A percentile compares a stretch with the other conserved stretches of the same genome.
These are phyloP conservation scores for Tieghemostelium lacteum DNA, from an alignment of 78 protist species.

Conservation along the genomic window DNA sequence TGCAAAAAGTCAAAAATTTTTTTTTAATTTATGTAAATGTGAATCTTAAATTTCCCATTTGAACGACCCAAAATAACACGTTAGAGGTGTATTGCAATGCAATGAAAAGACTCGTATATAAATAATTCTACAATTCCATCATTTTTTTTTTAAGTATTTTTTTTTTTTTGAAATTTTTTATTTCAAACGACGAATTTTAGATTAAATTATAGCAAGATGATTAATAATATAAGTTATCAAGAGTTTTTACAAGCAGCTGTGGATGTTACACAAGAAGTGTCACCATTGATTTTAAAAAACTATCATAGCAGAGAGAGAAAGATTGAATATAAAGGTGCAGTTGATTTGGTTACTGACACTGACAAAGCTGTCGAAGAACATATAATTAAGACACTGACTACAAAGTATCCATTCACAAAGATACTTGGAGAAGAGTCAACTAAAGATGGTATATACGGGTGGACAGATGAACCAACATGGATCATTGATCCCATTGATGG, in stretches of 20 bases:
- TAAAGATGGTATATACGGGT: constrained; percentile 46
- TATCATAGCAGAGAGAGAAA: constrained; percentile 49
- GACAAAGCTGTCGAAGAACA: constrained; percentile 73
- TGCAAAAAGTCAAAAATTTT: no score
- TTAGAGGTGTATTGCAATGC: no score
- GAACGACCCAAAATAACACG: no score
- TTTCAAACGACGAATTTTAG: no score
- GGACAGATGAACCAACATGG: constrained; percentile 89
- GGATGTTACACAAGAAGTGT: constrained; percentile 49
- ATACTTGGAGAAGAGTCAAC: constrained; percentile 78
- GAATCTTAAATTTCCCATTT: no score
- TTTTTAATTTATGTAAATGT: no score
- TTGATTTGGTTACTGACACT: constrained; percentile 84
- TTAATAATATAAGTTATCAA: not conserved
- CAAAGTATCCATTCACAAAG: constrained; percentile 63
- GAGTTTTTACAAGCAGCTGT: constrained; percentile 58
- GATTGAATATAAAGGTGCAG: constrained; percentile 73
- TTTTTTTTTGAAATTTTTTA: no score
- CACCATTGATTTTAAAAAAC: constrained; percentile 42
- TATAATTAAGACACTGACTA: constrained; percentile 58
- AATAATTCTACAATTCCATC: no score
- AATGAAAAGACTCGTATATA: no score
- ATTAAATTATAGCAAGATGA: no score
- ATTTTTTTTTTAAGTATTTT: no score
- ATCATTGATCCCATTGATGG: constrained; percentile 95